A percentile compares a stretch with the other conserved stretches of the same genome.
Conservation (phyloP, 345 rosid species). For the Diplotaxis tenuifolia region DNA sequence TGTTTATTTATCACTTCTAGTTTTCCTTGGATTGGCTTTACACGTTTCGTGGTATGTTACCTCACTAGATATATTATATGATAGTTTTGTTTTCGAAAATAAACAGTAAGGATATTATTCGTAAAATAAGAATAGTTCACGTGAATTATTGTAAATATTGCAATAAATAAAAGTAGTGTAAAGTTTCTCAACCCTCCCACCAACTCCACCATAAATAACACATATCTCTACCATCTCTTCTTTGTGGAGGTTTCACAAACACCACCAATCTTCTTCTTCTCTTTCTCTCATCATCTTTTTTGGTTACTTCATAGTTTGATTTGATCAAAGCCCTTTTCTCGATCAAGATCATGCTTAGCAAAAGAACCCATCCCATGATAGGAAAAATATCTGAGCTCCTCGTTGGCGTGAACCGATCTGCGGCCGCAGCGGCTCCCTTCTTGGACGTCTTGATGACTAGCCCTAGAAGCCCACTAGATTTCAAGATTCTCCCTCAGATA, state of each 20-base stretch:
- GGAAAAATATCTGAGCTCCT: constrained; percentile 66
- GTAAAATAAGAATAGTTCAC: constrained; percentile 23
- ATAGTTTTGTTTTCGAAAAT: not conserved
- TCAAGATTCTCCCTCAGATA: constrained; percentile 41
- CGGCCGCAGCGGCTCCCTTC: constrained; percentile 30
- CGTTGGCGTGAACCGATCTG: constrained; percentile 50
- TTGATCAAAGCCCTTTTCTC: not conserved
- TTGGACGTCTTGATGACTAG: constrained; percentile 45
- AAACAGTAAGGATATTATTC: constrained; percentile 15
- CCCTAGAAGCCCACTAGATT: constrained; percentile 71
- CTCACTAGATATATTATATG: constrained; percentile 10
- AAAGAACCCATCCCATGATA: constrained; percentile 77
- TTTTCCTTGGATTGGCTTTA: constrained; percentile 2
- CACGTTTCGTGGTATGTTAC: constrained; percentile 23
- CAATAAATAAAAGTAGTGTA: constrained; percentile 20
- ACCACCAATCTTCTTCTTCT: constrained; percentile 24
- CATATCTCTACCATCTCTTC: constrained; percentile 31
- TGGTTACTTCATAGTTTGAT: constrained; percentile 11
- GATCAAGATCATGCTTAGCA: constrained; percentile 47
- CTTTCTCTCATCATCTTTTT: constrained; percentile 17
- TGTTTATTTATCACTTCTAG: not conserved
- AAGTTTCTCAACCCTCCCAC: constrained; percentile 38
- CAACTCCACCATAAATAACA: constrained; percentile 51
- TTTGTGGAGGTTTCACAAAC: constrained; percentile 36
- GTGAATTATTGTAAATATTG: constrained; percentile 18